Conservation (phyloP, 352 stramenopile species). For the Chloridella minuta region DNA sequence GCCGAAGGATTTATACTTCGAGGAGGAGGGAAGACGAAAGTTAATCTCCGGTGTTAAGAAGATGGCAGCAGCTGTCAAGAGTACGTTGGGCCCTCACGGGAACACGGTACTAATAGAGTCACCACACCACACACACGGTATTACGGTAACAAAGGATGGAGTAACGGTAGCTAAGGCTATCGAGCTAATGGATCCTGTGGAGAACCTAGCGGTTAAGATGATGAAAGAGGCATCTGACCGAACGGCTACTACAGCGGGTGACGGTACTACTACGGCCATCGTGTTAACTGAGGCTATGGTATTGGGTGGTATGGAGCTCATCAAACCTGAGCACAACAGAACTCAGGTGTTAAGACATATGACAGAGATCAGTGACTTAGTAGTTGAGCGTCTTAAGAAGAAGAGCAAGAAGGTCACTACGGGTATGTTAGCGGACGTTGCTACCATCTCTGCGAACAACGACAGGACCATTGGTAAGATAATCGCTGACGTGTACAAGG, state of each 20-base stretch:
- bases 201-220: conserved; percentile 35
- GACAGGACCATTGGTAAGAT: conserved; percentile 27
- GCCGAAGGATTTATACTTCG: too few relatives aligned
- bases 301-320: conserved; percentile 36
- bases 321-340: conserved; percentile 35
- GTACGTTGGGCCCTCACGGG: too few relatives aligned
- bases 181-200: conserved; percentile 30
- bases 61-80: too few relatives aligned
- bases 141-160: conserved; percentile 28
- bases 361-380: conserved; percentile 27
- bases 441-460: conserved; percentile 36
- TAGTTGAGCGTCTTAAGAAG: conserved; percentile 30
- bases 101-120: too few relatives aligned
- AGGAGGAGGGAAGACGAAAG: too few relatives aligned
- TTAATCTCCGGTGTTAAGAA: too few relatives aligned
- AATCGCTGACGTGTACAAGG: conserved; percentile 36
- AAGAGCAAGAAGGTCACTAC: conserved; percentile 30
- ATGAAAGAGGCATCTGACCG: conserved; percentile 27
- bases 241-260: conserved; percentile 29
- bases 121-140: too few relatives aligned
- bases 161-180: conserved; percentile 50
- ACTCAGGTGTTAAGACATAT: conserved; percentile 36
- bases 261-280: conserved; percentile 45
- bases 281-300: conserved; percentile 46
- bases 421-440: conserved; percentile 30